Evolutionary conservation across 1,139 yeast species (phyloP).

Genomic region (Suhomyces yuchorum): DNA sequence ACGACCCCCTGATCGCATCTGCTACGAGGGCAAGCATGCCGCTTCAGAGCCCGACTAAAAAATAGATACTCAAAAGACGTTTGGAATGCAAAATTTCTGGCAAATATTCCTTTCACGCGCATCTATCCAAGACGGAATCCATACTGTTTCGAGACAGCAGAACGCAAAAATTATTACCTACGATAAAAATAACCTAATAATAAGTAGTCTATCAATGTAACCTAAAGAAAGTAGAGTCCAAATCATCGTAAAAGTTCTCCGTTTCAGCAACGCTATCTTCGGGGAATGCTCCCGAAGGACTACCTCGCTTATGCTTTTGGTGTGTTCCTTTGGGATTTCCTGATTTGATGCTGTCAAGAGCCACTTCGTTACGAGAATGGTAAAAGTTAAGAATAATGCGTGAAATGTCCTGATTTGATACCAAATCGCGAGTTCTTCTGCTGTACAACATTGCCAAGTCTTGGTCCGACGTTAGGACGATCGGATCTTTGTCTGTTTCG

Average conservation of each 20-base stretch:
- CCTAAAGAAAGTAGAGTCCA: constrained; percentile 15
- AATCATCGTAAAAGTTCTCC: constrained; percentile 24
- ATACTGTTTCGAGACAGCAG: background rate
- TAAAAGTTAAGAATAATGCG: constrained; percentile 10
- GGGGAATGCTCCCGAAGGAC: background rate
- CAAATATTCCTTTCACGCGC: background rate
- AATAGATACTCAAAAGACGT: background rate
- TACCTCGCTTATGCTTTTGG: background rate
- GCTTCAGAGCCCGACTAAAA: background rate
- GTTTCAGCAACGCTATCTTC: background rate
- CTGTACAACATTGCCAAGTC: constrained; percentile 8
- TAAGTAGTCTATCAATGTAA: background rate
- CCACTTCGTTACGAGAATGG: constrained; percentile 7
- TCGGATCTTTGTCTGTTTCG: constrained; percentile 16
- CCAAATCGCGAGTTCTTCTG: constrained; percentile 10
- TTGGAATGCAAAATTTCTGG: background rate
- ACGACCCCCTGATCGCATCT: background rate
- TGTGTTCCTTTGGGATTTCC: background rate
- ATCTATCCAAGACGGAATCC: background rate
- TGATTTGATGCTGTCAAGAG: background rate
- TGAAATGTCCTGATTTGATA: constrained; percentile 6
- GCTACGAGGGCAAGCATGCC: background rate
- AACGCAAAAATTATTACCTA: background rate
- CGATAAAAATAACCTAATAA: background rate
- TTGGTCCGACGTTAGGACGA: constrained; percentile 8